phyloP scores from a whole-genome alignment of 2,329 filamentous ascomycete species.

The Phialocephala subalpina region DNA sequence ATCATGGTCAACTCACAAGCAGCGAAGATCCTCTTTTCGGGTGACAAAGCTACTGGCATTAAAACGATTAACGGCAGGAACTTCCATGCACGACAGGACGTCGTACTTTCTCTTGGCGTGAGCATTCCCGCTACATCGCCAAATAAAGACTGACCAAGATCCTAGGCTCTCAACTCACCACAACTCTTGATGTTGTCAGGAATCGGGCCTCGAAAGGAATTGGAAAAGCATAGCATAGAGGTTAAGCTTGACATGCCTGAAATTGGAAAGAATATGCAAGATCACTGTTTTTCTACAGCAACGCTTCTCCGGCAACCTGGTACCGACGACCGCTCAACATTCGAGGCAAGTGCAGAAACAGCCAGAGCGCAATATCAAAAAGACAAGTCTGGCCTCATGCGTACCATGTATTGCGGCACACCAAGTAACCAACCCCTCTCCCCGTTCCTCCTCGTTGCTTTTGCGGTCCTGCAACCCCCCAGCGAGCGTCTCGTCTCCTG shows the following conservation, averaged over 20 bases:
- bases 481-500: neutral
- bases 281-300: constrained; percentile 40
- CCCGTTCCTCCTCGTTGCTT: neutral
- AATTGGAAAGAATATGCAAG: constrained; percentile 65
- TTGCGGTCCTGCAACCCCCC: neutral
- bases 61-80: constrained; percentile 49
- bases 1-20: constrained; percentile 58
- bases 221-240: constrained; percentile 54
- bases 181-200: constrained; percentile 57
- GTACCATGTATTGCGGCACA: constrained; percentile 49
- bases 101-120: constrained; percentile 56
- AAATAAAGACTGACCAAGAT: neutral
- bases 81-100: constrained; percentile 47
- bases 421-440: constrained; percentile 40
- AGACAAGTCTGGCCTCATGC: constrained; percentile 50
- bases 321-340: constrained; percentile 52
- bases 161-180: constrained; percentile 51
- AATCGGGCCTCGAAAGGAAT: constrained; percentile 51
- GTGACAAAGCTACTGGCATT: constrained; percentile 54
- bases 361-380: constrained; percentile 57
- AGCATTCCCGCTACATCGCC: neutral
- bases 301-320: constrained; percentile 50
- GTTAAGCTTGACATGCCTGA: constrained; percentile 66
- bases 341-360: constrained; percentile 52
- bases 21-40: constrained; percentile 55